Conservation (phyloP, 352 stramenopile genomes). For the Globisporangium abappressorium region DNA sequence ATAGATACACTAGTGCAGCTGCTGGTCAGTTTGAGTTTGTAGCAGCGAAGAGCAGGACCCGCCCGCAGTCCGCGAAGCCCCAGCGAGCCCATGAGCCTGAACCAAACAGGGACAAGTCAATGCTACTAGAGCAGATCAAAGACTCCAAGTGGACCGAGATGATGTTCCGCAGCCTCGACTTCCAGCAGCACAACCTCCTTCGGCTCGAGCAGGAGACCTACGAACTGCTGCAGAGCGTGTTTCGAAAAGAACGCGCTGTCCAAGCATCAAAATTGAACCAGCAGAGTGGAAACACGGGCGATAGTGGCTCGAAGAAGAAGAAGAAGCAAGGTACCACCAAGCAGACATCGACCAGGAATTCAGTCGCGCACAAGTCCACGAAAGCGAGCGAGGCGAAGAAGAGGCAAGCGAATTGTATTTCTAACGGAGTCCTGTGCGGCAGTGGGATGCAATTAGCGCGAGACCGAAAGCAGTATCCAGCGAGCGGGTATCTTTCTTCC, state of each 20-base stretch:
- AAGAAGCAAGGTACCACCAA: background rate
- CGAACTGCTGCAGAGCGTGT: conserved; percentile 36
- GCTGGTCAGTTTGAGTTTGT: background rate
- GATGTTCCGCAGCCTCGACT: conserved; percentile 32
- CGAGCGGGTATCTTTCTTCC: conserved; percentile 13
- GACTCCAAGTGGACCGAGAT: conserved; percentile 46
- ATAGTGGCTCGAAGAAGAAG: background rate
- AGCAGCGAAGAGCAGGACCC: background rate
- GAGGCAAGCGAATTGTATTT: background rate
- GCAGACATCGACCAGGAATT: conserved; percentile 8
- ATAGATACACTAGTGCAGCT: background rate
- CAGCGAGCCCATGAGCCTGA: background rate
- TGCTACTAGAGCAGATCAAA: conserved; percentile 11
- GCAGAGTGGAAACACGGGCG: background rate
- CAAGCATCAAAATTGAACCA: background rate
- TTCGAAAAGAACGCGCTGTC: conserved; percentile 15
- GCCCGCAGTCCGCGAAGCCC: conserved; percentile 18
- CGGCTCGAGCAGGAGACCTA: conserved; percentile 45
- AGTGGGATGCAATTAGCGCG: conserved; percentile 38
- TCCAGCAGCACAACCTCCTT: conserved; percentile 33
- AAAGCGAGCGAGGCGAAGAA: conserved; percentile 13
- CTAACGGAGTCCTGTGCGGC: conserved; percentile 18
- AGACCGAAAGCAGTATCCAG: conserved; percentile 26
- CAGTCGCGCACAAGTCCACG: background rate
- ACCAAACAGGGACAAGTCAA: background rate